Base-by-base conservation (phyloP, 23 red algal genomes). In the Gracilaria caudata region DNA sequence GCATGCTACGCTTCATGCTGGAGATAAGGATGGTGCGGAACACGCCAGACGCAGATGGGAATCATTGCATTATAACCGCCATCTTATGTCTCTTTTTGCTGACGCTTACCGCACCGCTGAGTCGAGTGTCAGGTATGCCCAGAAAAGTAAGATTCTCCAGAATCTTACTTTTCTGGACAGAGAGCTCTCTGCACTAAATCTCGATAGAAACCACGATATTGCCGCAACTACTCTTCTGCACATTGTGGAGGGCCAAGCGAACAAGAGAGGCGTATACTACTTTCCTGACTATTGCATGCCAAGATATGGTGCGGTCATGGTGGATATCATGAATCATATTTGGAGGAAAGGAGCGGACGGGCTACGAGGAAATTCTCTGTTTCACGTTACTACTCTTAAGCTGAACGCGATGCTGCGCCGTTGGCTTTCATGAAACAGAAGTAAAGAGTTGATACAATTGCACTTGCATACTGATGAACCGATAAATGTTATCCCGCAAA, bases 381-480 rank as follows among this genome's bases (percentile, higher is more conserved):
- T 64, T 20, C 12, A 9, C 4, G 29, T 66, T 7, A 82, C 55
- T 59, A 28, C 66, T 21, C 32, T 82, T 6, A 82, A 82, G 58
- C 2, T 82, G 26, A 82, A 82, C 23, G 56, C 65, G 38, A 33
- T 82, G 0, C 57, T 82, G 3, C 17, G 79, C 2, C 56, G 56
- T 1, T 82, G 79, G 79, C 66, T 82, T 10, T 44, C 7, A 0
- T 55, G 79, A 0, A 13, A 21, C 3, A 3, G 79, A 17, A n/a
- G 58, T 35, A 82, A 7, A 66, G 0, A 61, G 0, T n/a, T 82
- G 1, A 60, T 8, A 29, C 55, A 82, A 13, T 8, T 82, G 1
- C 79, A 82, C 37, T 21, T 82, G 23, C 79, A 82, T 58, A 33
- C 66, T 7, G 56, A 82, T 58, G 79, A 82, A 5, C 53, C 79